Percentiles rank a stretch among this genome's conserved stretches.
phyloP scores from a whole-genome alignment of 169 alveolate species.

The Eimeria sp. region DNA sequence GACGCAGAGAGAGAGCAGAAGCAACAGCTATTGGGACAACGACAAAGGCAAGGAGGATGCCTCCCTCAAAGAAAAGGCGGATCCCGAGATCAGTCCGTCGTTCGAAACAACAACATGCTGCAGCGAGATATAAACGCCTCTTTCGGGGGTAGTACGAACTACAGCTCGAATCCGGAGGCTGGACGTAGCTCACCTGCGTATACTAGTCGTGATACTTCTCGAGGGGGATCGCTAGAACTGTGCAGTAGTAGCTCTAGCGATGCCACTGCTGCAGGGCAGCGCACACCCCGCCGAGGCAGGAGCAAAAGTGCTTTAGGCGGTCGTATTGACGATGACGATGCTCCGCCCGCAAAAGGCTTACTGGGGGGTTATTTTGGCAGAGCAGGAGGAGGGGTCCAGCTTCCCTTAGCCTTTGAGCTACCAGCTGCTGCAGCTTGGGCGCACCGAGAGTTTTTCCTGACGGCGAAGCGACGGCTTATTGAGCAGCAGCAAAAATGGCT shows the following conservation, averaged over 20 bases:
- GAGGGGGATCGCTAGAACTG: slow-evolving; percentile 44
- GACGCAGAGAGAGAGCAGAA: slow-evolving; percentile 54
- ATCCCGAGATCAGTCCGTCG: slow-evolving; percentile 9
- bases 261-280: slow-evolving; percentile 37
- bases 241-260: background rate
- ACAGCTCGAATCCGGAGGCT: background rate
- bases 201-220: slow-evolving; percentile 18
- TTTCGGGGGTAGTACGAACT: background rate
- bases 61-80: background rate
- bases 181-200: slow-evolving; percentile 12
- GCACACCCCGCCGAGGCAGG: background rate
- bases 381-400: slow-evolving; percentile 75
- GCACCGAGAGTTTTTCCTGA: slow-evolving; percentile 59
- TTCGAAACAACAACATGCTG: background rate
- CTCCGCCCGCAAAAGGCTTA: slow-evolving; percentile 5
- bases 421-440: slow-evolving; percentile 80
- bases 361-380: slow-evolving; percentile 68
- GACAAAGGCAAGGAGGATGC: background rate
- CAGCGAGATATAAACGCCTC: slow-evolving; percentile 13
- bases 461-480: slow-evolving; percentile 73
- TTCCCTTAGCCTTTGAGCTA: slow-evolving; percentile 57
- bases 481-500: slow-evolving; percentile 76
- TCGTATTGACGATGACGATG: background rate
- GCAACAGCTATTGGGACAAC: slow-evolving; percentile 44
- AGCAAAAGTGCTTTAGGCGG: slow-evolving; percentile 35